phyloP scores from a whole-genome alignment of 2,329 filamentous ascomycete species.

The Leptographium procerum region DNA sequence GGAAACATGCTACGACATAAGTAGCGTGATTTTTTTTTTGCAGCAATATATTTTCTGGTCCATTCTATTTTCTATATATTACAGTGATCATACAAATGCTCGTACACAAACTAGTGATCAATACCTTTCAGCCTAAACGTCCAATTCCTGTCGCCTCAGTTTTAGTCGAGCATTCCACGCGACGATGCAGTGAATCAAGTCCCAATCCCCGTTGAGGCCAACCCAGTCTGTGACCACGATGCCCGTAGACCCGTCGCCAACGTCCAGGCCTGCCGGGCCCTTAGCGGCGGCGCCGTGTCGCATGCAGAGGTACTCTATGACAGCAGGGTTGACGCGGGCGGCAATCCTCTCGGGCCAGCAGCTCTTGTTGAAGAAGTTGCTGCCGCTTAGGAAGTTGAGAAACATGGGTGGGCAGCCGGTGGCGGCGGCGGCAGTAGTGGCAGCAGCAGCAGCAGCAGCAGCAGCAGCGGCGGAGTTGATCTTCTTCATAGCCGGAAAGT shows the following conservation, averaged over 20 bases:
- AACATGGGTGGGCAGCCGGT: conserved; percentile 38
- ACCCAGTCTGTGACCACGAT: conserved; percentile 93
- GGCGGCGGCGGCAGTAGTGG: conserved; percentile 32
- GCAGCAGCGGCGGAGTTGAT: not conserved
- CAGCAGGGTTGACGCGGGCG: conserved; percentile 71
- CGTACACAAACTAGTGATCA: too few species aligned
- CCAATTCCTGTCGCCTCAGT: conserved; percentile 28
- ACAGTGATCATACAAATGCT: not conserved
- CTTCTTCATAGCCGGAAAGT: not conserved
- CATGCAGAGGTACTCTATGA: conserved; percentile 50
- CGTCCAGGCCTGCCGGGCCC: conserved; percentile 35
- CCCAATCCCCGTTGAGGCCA: conserved; percentile 78
- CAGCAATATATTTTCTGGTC: not conserved
- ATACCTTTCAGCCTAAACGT: too few species aligned
- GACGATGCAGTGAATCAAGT: conserved; percentile 74
- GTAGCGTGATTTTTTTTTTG: not conserved
- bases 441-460: not conserved
- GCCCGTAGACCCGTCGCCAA: conserved; percentile 68
- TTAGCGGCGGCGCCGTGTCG: conserved; percentile 41
- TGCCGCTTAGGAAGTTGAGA: conserved; percentile 82
- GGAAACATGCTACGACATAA: too few species aligned
- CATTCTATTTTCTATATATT: not conserved
- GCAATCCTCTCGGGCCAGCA: conserved; percentile 95
- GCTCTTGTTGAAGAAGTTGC: conserved; percentile 84
- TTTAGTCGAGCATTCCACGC: conserved; percentile 74